These are phyloP conservation scores for Phytopythium oedochilum DNA, from an alignment of 352 stramenopile genomes.

Conservation along the genomic window DNA sequence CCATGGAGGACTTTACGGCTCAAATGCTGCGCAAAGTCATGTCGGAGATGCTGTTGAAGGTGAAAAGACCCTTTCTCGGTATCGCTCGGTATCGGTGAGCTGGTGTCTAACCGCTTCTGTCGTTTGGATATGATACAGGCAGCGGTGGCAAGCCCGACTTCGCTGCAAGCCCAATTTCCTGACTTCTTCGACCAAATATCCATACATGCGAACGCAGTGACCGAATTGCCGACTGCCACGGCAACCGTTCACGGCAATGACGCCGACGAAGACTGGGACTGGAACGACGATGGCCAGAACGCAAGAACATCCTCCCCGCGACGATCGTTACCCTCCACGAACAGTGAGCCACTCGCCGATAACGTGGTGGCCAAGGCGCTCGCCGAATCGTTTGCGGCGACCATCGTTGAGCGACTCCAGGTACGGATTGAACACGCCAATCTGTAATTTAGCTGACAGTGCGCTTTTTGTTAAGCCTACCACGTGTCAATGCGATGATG, in stretches of 20 bases:
- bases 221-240: not conserved
- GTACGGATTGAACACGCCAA: conserved; percentile 16
- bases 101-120: not conserved
- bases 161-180: conserved; percentile 25
- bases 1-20: conserved; percentile 59
- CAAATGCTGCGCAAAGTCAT: conserved; percentile 61
- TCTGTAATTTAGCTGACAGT: too few species aligned
- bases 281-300: conserved; percentile 30
- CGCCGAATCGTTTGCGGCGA: conserved; percentile 39
- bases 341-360: not conserved
- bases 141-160: conserved; percentile 13
- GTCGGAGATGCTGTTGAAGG: conserved; percentile 41
- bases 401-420: conserved; percentile 38
- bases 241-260: conserved; percentile 6
- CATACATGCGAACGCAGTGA: conserved; percentile 13
- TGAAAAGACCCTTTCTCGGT: conserved; percentile 10
- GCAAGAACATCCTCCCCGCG: not conserved
- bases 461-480: not conserved
- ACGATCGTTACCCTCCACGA: not conserved
- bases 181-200: conserved; percentile 24
- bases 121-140: conserved; percentile 11
- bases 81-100: too few species aligned
- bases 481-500: not conserved
- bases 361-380: conserved; percentile 8
- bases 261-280: conserved; percentile 62